These are phyloP conservation scores for Mycena belliarum DNA, from an alignment of 768 basidiomycete species.

Conservation along the genomic window DNA sequence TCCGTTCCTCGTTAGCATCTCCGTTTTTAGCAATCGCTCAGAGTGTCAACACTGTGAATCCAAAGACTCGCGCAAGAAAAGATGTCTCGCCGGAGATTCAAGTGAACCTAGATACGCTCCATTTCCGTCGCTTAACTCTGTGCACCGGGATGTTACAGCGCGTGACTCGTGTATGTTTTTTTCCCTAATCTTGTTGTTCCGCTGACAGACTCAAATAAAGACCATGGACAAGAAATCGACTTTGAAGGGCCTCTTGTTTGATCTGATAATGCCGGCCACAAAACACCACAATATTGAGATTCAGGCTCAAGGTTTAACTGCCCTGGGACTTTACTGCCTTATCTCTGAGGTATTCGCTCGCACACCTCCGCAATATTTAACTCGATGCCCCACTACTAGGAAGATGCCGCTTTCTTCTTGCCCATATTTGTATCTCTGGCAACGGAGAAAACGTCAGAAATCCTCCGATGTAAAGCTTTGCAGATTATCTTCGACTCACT, in stretches of 20 bases:
- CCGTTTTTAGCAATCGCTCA: too few species aligned
- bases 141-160: not conserved
- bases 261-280: not conserved
- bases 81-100: not conserved
- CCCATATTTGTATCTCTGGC: not conserved
- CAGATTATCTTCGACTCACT: not conserved
- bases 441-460: not conserved
- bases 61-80: not conserved
- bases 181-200: not conserved
- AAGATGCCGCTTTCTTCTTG: not conserved
- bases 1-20: too few species aligned
- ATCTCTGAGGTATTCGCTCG: not conserved
- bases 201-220: too few species aligned
- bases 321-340: not conserved
- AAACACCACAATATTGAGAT: not conserved
- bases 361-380: not conserved
- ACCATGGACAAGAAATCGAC: not conserved
- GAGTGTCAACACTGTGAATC: too few species aligned
- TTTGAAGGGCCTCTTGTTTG: not conserved
- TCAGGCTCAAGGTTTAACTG: not conserved
- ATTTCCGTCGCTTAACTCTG: not conserved
- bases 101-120: not conserved
- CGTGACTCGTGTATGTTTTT: not conserved
- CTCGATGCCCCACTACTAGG: not conserved
- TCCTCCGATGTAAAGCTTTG: not conserved